Evolutionary conservation across 305 asterid genomes (phyloP).

Genomic region (Lippia alba): DNA sequence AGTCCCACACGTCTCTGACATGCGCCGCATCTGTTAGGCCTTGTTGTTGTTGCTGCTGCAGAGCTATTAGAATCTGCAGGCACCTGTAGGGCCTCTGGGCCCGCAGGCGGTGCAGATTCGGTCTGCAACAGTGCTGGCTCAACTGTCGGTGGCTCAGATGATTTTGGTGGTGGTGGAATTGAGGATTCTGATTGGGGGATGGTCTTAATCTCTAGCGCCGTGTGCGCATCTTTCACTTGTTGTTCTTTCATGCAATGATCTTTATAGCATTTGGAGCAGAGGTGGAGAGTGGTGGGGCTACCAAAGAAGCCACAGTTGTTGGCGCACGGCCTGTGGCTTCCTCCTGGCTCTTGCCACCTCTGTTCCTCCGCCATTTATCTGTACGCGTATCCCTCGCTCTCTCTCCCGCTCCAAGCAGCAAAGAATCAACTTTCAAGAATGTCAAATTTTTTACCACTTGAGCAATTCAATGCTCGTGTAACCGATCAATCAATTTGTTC

Average conservation of each 20-base stretch:
- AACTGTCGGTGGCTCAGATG: not conserved
- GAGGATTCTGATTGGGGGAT: conserved; percentile 26
- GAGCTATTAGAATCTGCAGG: not conserved
- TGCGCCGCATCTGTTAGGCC: conserved; percentile 45
- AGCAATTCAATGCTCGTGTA: conserved; percentile 40
- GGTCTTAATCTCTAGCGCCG: conserved; percentile 38
- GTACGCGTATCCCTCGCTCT: not conserved
- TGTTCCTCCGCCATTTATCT: conserved; percentile 61
- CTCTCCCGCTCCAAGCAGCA: not conserved
- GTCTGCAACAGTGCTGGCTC: not conserved
- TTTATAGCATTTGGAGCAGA: conserved; percentile 61
- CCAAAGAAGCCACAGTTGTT: conserved; percentile 63
- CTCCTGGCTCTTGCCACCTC: conserved; percentile 52
- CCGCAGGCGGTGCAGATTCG: not conserved
- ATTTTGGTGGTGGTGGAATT: not conserved
- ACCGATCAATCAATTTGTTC: conserved; percentile 35
- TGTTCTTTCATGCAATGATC: conserved; percentile 43
- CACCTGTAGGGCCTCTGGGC: not conserved
- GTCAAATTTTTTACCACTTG: not conserved
- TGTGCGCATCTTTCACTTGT: conserved; percentile 39
- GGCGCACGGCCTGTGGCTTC: conserved; percentile 51
- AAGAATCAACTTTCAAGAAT: not conserved
- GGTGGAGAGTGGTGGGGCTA: conserved; percentile 49
- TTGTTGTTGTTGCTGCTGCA: not conserved
- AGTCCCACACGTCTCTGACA: conserved; percentile 61